phyloP scores from a whole-genome alignment of 1,284 basidiomycete genomes.

The Fistulina hepatica region DNA sequence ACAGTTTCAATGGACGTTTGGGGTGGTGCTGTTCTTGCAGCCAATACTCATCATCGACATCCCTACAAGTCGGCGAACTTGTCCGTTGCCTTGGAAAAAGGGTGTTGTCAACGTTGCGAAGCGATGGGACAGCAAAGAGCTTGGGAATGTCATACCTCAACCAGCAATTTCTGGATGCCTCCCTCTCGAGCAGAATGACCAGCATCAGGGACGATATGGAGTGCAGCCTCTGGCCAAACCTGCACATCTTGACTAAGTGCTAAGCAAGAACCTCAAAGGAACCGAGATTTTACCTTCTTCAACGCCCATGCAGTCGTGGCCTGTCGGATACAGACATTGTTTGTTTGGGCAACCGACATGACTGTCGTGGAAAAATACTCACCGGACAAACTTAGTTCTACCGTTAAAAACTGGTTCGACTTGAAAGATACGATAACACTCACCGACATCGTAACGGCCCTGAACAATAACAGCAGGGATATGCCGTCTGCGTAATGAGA shows the following conservation, averaged over 20 bases:
- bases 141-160: constrained; percentile 39
- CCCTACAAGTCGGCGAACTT: constrained; percentile 3
- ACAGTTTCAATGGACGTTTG: too few species aligned
- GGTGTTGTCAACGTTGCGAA: neutral
- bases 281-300: constrained; percentile 53
- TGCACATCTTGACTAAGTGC: constrained; percentile 13
- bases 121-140: neutral
- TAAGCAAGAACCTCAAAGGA: neutral
- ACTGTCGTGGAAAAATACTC: neutral
- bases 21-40: too few species aligned
- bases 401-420: neutral
- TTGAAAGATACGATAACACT: constrained; percentile 15
- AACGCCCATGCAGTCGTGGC: constrained; percentile 71
- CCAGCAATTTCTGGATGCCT: constrained; percentile 62
- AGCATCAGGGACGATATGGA: constrained; percentile 81
- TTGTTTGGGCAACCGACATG: too few species aligned
- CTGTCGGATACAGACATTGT: constrained; percentile 27
- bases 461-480: constrained; percentile 81
- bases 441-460: constrained; percentile 77
- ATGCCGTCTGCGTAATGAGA: constrained; percentile 47
- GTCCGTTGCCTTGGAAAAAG: constrained; percentile 2
- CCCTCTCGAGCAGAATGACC: constrained; percentile 82
- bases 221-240: constrained; percentile 72
- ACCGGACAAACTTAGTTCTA: neutral
- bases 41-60: too few species aligned